Evolutionary conservation across 2,329 filamentous ascomycete genomes (phyloP).

Genomic region (Alternaria gansuensis): DNA sequence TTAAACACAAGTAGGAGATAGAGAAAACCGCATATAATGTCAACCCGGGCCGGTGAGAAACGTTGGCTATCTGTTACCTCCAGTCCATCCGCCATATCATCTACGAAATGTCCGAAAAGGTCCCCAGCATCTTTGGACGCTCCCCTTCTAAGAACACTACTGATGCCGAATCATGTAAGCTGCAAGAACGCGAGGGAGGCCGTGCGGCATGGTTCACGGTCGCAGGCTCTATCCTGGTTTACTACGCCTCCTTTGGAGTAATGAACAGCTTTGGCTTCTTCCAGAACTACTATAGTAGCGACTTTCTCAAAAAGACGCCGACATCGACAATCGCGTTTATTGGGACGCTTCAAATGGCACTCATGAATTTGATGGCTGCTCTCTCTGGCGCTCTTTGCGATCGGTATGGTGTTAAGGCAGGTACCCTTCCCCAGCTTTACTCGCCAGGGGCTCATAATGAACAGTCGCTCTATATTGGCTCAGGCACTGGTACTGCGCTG

Average conservation of each 20-base stretch:
- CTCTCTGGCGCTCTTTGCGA: conserved; percentile 71
- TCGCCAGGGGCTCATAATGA: conserved; percentile 10
- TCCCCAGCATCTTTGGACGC: conserved; percentile 16
- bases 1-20: neutral
- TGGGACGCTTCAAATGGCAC: conserved; percentile 54
- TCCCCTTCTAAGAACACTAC: conserved; percentile 23
- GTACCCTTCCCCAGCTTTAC: conserved; percentile 28
- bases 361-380: conserved; percentile 64
- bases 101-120: conserved; percentile 29
- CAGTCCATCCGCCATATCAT: conserved; percentile 8
- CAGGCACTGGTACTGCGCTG: conserved; percentile 33
- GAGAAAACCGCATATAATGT: conserved; percentile 17
- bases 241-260: conserved; percentile 54
- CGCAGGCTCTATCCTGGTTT: conserved; percentile 48
- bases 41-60: conserved; percentile 9
- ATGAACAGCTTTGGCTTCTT: conserved; percentile 58
- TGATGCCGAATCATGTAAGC: conserved; percentile 38
- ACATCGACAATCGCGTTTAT: conserved; percentile 56
- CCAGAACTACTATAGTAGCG: conserved; percentile 55
- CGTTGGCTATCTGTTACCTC: conserved; percentile 5
- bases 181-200: conserved; percentile 30
- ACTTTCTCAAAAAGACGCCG: conserved; percentile 46
- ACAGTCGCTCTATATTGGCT: conserved; percentile 42
- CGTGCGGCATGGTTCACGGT: conserved; percentile 48
- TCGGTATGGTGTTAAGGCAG: conserved; percentile 64